A percentile compares a stretch with the other conserved stretches of the same genome.
Evolutionary conservation across 306 rosid species (phyloP).

Genomic region (Lablab purpureus): DNA sequence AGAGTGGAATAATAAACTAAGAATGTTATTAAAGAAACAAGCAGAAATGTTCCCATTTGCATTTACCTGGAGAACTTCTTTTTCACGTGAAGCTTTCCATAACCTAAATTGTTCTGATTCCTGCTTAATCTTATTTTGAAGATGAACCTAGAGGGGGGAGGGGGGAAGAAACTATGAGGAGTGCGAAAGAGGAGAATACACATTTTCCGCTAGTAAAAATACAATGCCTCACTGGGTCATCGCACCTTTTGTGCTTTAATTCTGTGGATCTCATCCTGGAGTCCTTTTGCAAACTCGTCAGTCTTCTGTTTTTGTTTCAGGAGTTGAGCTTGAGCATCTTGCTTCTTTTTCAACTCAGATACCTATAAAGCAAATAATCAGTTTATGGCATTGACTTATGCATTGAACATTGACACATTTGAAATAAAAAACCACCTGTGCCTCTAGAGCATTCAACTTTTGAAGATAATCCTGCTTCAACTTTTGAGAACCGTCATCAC

Average conservation of each 20-base stretch:
- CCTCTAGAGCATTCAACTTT: constrained; percentile 83
- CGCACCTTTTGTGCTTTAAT: constrained; percentile 89
- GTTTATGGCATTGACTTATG: constrained; percentile 32
- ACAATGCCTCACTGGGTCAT: constrained; percentile 16
- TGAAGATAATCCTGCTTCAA: constrained; percentile 90
- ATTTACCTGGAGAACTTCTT: constrained; percentile 96
- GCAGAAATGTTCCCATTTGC: constrained; percentile 21
- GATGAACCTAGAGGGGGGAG: constrained; percentile 68
- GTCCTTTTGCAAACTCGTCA: constrained; percentile 87
- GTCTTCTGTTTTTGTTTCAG: constrained; percentile 85
- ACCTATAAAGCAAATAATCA: constrained; percentile 67
- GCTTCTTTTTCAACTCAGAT: constrained; percentile 82
- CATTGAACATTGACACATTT: constrained; percentile 16
- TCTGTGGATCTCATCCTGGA: constrained; percentile 92
- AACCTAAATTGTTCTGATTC: constrained; percentile 96
- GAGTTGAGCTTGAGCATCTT: constrained; percentile 91
- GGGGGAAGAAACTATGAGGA: background rate
- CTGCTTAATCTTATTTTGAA: constrained; percentile 95
- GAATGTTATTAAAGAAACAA: background rate
- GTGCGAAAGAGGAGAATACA: constrained; percentile 5
- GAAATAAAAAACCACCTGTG: constrained; percentile 66
- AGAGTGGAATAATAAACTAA: constrained; percentile 9
- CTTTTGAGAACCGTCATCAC: constrained; percentile 89
- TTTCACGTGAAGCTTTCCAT: constrained; percentile 95
- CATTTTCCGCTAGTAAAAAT: constrained; percentile 7